These are phyloP conservation scores for Magnolia officinalis DNA, from an alignment of 164 flowering plant species.

Conservation along the genomic window DNA sequence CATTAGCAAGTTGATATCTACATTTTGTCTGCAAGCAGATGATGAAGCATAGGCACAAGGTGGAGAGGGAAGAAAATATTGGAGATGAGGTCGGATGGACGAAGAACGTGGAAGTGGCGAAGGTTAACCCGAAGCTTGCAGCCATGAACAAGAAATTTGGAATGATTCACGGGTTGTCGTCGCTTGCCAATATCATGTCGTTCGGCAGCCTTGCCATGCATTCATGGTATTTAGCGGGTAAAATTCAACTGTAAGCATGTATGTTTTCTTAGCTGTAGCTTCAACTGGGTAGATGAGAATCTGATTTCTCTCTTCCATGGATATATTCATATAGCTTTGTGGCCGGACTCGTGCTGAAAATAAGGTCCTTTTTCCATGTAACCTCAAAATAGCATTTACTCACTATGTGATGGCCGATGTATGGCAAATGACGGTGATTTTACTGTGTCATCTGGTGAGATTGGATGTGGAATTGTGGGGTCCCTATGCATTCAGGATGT, in stretches of 20 bases:
- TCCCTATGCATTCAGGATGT: too few species aligned
- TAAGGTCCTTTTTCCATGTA: not conserved
- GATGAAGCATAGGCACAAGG: constrained; percentile 98
- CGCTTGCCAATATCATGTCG: constrained; percentile 82
- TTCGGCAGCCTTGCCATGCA: constrained; percentile 96
- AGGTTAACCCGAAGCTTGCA: constrained; percentile 76
- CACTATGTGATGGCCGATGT: too few species aligned
- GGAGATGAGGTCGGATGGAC: constrained; percentile 96
- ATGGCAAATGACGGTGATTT: too few species aligned
- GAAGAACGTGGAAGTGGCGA: constrained; percentile 77
- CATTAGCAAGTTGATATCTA: too few species aligned
- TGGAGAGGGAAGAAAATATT: constrained; percentile 81
- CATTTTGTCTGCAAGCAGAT: constrained; percentile 40
- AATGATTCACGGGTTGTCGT: constrained; percentile 95
- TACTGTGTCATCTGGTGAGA: too few species aligned
- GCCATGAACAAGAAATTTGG: constrained; percentile 99
- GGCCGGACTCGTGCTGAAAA: not conserved
- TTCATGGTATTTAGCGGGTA: constrained; percentile 95
- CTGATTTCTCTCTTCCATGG: not conserved
- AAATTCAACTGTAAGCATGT: constrained; percentile 46
- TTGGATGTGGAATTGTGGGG: too few species aligned
- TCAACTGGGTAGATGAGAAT: not conserved
- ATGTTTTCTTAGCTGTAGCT: not conserved
- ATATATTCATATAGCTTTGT: not conserved
- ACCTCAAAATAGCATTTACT: too few species aligned